phyloP scores from a whole-genome alignment of 371 early-diverging fungal species.

The Mortierella sp. region DNA sequence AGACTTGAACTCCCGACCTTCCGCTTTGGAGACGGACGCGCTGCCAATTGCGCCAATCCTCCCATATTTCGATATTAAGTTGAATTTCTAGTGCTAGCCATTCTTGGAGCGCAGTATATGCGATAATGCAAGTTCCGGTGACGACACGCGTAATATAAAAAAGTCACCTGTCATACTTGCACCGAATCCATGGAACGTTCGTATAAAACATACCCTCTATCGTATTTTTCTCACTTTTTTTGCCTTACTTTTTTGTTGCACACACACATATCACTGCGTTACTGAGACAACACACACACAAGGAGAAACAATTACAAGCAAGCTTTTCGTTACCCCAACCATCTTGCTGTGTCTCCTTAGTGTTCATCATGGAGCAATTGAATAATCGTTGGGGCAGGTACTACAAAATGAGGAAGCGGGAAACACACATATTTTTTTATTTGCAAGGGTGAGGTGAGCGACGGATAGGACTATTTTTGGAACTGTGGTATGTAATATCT shows the following conservation, averaged over 20 bases:
- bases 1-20: too few relatives aligned
- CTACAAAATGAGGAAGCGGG: neutral
- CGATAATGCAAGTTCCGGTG: neutral
- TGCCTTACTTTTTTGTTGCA: neutral
- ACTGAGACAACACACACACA: neutral
- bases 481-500: neutral
- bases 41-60: slow-evolving; percentile 73
- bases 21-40: slow-evolving; percentile 58
- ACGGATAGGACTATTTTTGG: neutral
- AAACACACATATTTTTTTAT: neutral
- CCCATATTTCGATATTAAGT: slow-evolving; percentile 17
- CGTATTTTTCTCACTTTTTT: too few relatives aligned
- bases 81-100: neutral
- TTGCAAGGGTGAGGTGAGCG: neutral
- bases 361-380: neutral
- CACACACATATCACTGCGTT: neutral
- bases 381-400: neutral
- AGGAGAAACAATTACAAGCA: neutral
- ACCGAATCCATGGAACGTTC: neutral
- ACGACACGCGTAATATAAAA: neutral
- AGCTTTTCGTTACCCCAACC: neutral
- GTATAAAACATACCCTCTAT: neutral
- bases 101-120: neutral
- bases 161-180: neutral
- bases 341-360: neutral